A percentile compares a stretch with the other conserved stretches of the same genome.
These are phyloP conservation scores for Artemisia annua DNA, from an alignment of 129 eudicot species.

Conservation along the genomic window DNA sequence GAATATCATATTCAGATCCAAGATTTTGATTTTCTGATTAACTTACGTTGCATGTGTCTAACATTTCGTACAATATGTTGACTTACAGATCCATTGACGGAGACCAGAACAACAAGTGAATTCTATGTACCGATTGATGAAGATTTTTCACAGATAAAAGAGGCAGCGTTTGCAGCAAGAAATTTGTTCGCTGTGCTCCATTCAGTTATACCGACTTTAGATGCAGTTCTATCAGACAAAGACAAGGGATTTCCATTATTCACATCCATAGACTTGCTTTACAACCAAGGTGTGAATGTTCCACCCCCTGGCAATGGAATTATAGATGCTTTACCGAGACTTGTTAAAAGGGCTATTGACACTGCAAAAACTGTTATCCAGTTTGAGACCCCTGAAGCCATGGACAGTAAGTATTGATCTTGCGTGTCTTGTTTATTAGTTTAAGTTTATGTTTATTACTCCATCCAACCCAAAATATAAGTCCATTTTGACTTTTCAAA, in stretches of 20 bases:
- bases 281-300: slow-evolving; percentile 56
- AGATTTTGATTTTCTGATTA: too few species aligned
- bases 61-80: neutral
- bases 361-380: slow-evolving; percentile 31
- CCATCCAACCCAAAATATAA: too few species aligned
- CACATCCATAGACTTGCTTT: slow-evolving; percentile 59
- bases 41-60: neutral
- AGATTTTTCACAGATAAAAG: slow-evolving; percentile 68
- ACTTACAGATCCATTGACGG: slow-evolving; percentile 58
- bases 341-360: slow-evolving; percentile 42
- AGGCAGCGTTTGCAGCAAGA: slow-evolving; percentile 42
- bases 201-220: slow-evolving; percentile 45
- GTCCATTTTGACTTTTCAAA: too few species aligned
- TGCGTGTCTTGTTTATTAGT: neutral
- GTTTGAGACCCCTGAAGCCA: slow-evolving; percentile 63
- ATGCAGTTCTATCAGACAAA: slow-evolving; percentile 33
- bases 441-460: slow-evolving; percentile 6
- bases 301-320: slow-evolving; percentile 16
- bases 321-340: slow-evolving; percentile 44
- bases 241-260: slow-evolving; percentile 59
- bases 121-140: slow-evolving; percentile 76
- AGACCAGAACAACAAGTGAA: slow-evolving; percentile 36
- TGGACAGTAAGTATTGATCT: slow-evolving; percentile 45
- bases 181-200: slow-evolving; percentile 53
- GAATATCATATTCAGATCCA: too few species aligned